phyloP scores from a whole-genome alignment of 1,284 basidiomycete genomes.

The Cronartium quercuum region DNA sequence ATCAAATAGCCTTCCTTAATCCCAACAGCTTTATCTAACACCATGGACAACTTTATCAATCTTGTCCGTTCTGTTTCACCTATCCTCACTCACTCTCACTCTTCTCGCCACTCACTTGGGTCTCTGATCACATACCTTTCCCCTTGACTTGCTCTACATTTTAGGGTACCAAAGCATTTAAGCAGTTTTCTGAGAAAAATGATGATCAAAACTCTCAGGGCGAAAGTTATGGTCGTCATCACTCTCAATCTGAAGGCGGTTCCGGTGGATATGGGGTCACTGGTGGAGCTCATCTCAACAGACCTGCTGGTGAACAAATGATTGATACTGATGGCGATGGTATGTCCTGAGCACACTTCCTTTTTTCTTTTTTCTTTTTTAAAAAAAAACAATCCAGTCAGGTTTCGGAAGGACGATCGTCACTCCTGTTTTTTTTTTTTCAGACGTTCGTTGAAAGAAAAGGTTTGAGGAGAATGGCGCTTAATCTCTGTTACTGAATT shows the following conservation, averaged over 20 bases:
- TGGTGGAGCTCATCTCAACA: slow-evolving; percentile 31
- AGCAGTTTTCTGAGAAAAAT: not conserved
- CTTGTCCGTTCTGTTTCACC: not conserved
- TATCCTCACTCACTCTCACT: not conserved
- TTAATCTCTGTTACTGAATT: not conserved
- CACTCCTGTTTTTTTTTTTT: no score
- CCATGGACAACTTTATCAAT: slow-evolving; percentile 8
- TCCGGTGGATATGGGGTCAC: slow-evolving; percentile 12
- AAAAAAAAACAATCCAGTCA: no score
- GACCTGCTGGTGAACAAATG: slow-evolving; percentile 16
- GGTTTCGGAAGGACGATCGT: no score
- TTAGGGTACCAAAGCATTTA: not conserved
- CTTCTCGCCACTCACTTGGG: not conserved
- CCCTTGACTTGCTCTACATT: not conserved
- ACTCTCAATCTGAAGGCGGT: not conserved
- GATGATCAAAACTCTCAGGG: not conserved
- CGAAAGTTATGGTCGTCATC: not conserved
- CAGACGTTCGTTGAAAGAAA: no score
- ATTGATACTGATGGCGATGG: slow-evolving; percentile 36
- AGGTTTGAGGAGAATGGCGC: no score
- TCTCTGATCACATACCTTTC: not conserved
- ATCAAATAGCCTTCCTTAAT: no score
- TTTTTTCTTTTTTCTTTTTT: no score
- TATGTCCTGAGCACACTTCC: not conserved
- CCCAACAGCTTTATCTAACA: not conserved